Percentiles rank a stretch among this genome's conserved stretches.
These are phyloP conservation scores for Lasiodiplodia hormozganensis DNA, from an alignment of 2,329 filamentous ascomycete genomes.

Conservation along the genomic window DNA sequence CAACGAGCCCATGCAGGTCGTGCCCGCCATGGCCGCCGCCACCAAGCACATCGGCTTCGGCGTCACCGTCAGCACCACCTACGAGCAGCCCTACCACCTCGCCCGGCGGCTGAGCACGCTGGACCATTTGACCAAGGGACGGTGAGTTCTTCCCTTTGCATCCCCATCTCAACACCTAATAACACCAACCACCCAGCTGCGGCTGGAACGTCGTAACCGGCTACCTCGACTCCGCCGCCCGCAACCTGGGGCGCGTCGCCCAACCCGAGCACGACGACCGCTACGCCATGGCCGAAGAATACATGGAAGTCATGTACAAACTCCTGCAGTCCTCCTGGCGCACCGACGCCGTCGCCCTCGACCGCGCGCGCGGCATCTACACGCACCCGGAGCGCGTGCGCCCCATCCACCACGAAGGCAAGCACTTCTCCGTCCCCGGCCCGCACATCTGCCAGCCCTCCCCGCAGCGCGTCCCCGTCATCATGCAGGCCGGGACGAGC, in stretches of 20 bases:
- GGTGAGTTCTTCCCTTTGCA: too few species aligned
- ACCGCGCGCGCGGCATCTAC: conserved; percentile 66
- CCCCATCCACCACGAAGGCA: conserved; percentile 70
- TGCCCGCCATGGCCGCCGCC: conserved; percentile 72
- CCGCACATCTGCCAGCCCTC: conserved; percentile 71
- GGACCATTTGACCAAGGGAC: conserved; percentile 71
- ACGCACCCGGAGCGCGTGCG: conserved; percentile 65
- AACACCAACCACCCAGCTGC: conserved; percentile 1
- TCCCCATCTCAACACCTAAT: neutral
- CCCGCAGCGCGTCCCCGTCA: conserved; percentile 71
- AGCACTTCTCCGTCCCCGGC: conserved; percentile 68
- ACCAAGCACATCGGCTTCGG: conserved; percentile 73
- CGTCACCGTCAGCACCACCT: conserved; percentile 71
- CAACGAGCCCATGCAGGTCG: conserved; percentile 70
- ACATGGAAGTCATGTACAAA: conserved; percentile 70
- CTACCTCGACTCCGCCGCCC: conserved; percentile 71
- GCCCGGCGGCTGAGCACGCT: conserved; percentile 70
- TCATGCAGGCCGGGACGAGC: conserved; percentile 74
- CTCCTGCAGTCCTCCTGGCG: conserved; percentile 72
- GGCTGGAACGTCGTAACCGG: conserved; percentile 66
- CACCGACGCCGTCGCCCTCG: conserved; percentile 68
- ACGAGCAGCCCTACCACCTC: conserved; percentile 72
- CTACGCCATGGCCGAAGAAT: conserved; percentile 70
- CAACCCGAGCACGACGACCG: conserved; percentile 70
- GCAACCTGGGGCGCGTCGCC: conserved; percentile 65